These are phyloP conservation scores for Mrakia hoshinonis DNA, from an alignment of 768 basidiomycete species.

Conservation along the genomic window DNA sequence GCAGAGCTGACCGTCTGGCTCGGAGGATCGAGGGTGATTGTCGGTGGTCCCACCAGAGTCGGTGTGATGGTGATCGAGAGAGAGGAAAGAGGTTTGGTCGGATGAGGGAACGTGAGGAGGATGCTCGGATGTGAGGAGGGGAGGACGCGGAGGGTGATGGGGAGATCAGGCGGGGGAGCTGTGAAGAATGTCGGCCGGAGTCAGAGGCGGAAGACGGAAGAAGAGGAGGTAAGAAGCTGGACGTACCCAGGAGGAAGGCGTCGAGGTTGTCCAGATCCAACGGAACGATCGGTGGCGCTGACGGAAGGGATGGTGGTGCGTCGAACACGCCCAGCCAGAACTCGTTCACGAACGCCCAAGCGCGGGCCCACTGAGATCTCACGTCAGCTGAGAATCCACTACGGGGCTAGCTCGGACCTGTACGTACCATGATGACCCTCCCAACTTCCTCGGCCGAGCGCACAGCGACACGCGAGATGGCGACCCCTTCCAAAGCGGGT, in stretches of 20 bases:
- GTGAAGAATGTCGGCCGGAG: neutral
- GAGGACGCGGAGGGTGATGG: conserved; percentile 9
- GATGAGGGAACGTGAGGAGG: conserved; percentile 1
- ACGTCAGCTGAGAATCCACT: neutral
- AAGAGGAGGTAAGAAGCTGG: neutral
- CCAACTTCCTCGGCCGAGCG: neutral
- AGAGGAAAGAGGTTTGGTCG: neutral
- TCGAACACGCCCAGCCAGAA: conserved; percentile 15
- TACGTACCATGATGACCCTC: neutral
- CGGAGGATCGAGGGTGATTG: neutral
- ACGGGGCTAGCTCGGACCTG: too few species aligned
- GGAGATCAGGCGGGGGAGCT: conserved; percentile 1
- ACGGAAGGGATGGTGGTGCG: neutral
- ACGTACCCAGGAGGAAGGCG: neutral
- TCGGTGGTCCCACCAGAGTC: neutral
- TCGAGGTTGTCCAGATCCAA: neutral
- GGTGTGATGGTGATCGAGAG: neutral
- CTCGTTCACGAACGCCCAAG: conserved; percentile 1
- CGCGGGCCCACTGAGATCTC: neutral
- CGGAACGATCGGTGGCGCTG: neutral
- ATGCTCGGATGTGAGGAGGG: neutral
- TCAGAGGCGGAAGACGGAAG: too few species aligned
- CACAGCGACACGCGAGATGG: neutral
- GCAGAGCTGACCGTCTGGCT: neutral
- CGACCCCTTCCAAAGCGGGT: neutral